Base-by-base conservation (phyloP, 139 green algal genomes). In the Tetraselmis striata region DNA sequence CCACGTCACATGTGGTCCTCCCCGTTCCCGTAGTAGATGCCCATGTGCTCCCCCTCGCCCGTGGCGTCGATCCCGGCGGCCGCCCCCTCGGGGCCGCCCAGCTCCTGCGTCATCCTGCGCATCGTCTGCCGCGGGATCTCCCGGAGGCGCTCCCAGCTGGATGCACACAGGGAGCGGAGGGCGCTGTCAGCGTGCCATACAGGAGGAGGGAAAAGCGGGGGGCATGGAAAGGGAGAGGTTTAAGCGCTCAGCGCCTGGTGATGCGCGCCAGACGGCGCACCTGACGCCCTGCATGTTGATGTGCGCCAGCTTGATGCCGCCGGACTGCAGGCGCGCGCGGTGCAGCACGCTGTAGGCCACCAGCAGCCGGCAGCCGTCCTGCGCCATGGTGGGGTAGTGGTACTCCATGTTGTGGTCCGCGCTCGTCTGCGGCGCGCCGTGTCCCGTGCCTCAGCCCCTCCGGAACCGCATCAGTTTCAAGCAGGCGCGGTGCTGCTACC, bases 381-480 rank as follows among this genome's bases (percentile, higher is more conserved):
- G 78, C 74, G n/a, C 26, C 5, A 77, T 28, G 74, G 74, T 77
- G 74, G 74, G 74, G 74, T 77, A 77, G 74, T 77, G 74, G 74
- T 31, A 29, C 25, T 77, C 26, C 74, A 74, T 23, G 18, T n/a
- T 23, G 18, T 74, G 18, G 58, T 23, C 58, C 58, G 58, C 58
- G 58, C n/a, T n/a, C n/a, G n/a, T n/a, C n/a, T n/a, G n/a, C n/a
- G n/a, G n/a, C n/a, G n/a, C n/a, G n/a, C n/a, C n/a, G n/a, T n/a
- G n/a, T n/a, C n/a, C n/a, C n/a, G n/a, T n/a, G n/a, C n/a, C n/a
- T n/a, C n/a, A n/a, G n/a, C n/a, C n/a, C n/a, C n/a, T n/a, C n/a
- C n/a, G n/a, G n/a, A n/a, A n/a, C n/a, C n/a, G n/a, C n/a, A n/a
- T n/a, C n/a, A n/a, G n/a, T n/a, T n/a, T n/a, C n/a, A n/a, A n/a